These are phyloP conservation scores for Scalesia atractyloides DNA, from an alignment of 129 eudicot species.

Conservation along the genomic window DNA sequence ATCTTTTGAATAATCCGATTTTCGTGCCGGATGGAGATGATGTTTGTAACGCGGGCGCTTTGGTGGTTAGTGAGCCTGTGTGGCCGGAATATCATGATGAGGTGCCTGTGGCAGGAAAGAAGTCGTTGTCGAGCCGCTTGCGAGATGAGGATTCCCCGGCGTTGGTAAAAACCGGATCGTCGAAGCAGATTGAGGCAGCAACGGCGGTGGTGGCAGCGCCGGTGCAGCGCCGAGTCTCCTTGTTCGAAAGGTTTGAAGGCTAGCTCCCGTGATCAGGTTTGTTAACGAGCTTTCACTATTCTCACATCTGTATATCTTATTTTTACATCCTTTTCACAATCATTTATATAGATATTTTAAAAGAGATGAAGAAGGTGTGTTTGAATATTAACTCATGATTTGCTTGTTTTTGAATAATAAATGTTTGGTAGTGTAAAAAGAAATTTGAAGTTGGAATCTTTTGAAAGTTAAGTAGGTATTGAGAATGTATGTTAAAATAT, in stretches of 20 bases:
- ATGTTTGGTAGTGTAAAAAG: no score
- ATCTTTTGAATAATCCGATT: conserved; percentile 25
- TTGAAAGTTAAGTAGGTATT: no score
- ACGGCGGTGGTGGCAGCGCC: background rate
- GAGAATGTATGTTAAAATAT: no score
- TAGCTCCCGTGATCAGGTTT: conserved; percentile 39
- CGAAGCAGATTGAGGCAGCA: conserved; percentile 8
- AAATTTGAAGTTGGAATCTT: no score
- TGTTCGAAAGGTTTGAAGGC: conserved; percentile 26
- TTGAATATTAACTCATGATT: no score
- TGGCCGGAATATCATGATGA: conserved; percentile 30
- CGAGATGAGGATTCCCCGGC: conserved; percentile 31
- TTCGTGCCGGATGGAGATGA: conserved; percentile 14
- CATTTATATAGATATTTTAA: no score
- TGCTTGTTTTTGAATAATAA: no score
- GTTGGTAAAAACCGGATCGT: conserved; percentile 23
- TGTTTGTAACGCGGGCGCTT: conserved; percentile 24
- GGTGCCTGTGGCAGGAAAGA: conserved; percentile 5
- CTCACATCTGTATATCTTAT: no score
- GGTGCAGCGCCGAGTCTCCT: conserved; percentile 36
- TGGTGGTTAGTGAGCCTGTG: conserved; percentile 31
- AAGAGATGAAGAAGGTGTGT: no score
- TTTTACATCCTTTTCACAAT: no score
- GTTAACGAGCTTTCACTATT: background rate
- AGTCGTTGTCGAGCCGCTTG: conserved; percentile 24